Base-by-base conservation (phyloP, 108 stramenopile genomes). In the Cyclotella sp. region DNA sequence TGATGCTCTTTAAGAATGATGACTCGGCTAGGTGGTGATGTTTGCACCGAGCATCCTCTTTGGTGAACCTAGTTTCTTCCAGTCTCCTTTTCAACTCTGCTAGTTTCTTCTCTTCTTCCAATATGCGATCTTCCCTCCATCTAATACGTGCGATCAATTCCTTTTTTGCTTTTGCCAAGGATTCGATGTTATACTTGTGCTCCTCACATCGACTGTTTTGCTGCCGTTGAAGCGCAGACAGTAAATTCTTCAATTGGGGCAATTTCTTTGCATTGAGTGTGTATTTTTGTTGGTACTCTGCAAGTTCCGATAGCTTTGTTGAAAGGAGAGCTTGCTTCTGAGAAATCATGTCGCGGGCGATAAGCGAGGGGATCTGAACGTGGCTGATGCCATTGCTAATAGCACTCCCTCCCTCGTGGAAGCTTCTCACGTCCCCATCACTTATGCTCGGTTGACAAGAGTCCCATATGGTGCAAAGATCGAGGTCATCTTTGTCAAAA, bases 41-140 rank as follows among this genome's bases (percentile, higher is more conserved):
- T 26, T 34, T 34, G 34, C 34, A 34, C 34, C 2, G 55, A 12
- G 55, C 4, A 3, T 2, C 21, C 55, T n/a, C 55, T 12, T 55
- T 55, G 1, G 55, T 26, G 11, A 1, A 22, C 22, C 24, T 55
- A 24, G 55, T 21, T 55, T 5, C 55, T 55, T 12, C 22, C 55
- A 55, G 24, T 55, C 22, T 55, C 3, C 22, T 22, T 26, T 55
- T 55, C 55, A 55, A 55, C 24, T 55, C 22, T 55, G 55, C 55
- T 1, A 55, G 55, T 12, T 55, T 55, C 55, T 55, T 55, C 22
- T 55, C 55, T 24, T 55, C 55, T 26, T 55, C 55, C 24, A 55
- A 55, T 6, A 55, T 55, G 22, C 55, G 55, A 12, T 19, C 24
- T 55, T 55, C 55, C 24, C 55, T 55, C 55, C 55, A 55, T 55